Percentiles rank a stretch among this genome's conserved stretches.
These are phyloP conservation scores for Phytophthora agathidicida DNA, from an alignment of 352 stramenopile genomes.

Conservation along the genomic window DNA sequence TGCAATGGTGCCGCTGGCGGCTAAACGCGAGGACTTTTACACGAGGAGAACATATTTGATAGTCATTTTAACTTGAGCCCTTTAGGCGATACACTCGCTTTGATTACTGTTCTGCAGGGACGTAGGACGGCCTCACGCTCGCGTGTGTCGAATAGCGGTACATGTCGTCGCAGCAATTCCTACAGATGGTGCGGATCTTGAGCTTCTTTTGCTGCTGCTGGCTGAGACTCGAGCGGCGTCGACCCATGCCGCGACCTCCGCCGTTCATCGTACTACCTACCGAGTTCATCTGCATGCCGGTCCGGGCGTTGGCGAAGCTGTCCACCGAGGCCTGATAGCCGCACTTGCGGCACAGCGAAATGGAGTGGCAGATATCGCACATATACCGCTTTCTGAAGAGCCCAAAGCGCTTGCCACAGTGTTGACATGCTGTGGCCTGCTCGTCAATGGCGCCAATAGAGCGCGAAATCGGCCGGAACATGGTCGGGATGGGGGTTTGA, in stretches of 20 bases:
- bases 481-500: conserved; percentile 11
- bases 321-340: conserved; percentile 52
- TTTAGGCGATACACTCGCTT: conserved; percentile 5
- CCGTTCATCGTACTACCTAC: conserved; percentile 4
- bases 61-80: conserved; percentile 21
- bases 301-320: conserved; percentile 38
- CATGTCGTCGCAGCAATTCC: conserved; percentile 54
- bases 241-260: conserved; percentile 16
- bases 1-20: too few species aligned
- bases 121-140: conserved; percentile 30
- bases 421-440: conserved; percentile 44
- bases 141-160: conserved; percentile 52
- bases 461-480: conserved; percentile 32
- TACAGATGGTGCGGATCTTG: conserved; percentile 59
- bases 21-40: neutral
- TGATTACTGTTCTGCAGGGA: conserved; percentile 19
- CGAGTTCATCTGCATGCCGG: conserved; percentile 32
- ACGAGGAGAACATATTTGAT: conserved; percentile 17
- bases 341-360: conserved; percentile 64
- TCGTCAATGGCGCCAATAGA: conserved; percentile 30
- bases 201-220: conserved; percentile 45
- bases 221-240: conserved; percentile 31
- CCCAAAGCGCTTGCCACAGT: conserved; percentile 68
- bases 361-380: conserved; percentile 63
- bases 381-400: conserved; percentile 61